A percentile compares a stretch with the other conserved stretches of the same genome.
Evolutionary conservation across 2,329 filamentous ascomycete genomes (phyloP).

Genomic region (Colletotrichum higginsianum): DNA sequence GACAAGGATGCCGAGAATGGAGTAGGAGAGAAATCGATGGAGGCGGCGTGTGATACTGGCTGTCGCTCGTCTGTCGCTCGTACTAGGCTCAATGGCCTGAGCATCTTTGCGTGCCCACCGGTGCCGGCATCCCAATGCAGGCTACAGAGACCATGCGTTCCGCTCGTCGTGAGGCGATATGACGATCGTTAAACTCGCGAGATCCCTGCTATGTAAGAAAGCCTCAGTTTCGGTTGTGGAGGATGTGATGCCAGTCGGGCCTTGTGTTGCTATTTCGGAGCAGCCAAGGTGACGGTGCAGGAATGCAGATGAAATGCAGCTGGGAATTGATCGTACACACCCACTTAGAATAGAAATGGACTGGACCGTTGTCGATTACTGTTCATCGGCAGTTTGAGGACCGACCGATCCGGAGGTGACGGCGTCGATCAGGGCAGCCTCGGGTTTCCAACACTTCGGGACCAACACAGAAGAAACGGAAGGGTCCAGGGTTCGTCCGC

Average conservation of each 20-base stretch:
- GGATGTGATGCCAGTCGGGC: background rate
- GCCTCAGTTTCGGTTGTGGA: background rate
- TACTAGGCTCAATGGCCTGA: background rate
- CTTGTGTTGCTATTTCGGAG: too few species aligned
- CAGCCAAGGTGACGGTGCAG: background rate
- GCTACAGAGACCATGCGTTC: background rate
- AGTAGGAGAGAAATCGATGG: background rate
- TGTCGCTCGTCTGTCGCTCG: background rate
- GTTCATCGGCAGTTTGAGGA: conserved; percentile 29
- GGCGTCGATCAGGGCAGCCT: conserved; percentile 35
- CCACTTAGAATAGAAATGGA: background rate
- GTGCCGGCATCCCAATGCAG: background rate
- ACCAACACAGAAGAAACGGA: conserved; percentile 24
- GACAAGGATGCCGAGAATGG: background rate
- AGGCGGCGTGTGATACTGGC: background rate
- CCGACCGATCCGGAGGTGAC: conserved; percentile 8
- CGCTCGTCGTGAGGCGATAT: background rate
- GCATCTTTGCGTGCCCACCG: background rate
- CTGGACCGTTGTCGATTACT: background rate
- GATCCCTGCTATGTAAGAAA: background rate
- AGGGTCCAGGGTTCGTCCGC: conserved; percentile 34
- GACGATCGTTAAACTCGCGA: background rate
- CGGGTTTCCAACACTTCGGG: conserved; percentile 29
- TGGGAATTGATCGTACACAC: conserved; percentile 7
- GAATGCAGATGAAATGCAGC: background rate